Percentiles rank a stretch among this genome's conserved stretches.
Evolutionary conservation across 2,329 filamentous ascomycete genomes (phyloP).

Genomic region (Chaetomiaceae sp.): DNA sequence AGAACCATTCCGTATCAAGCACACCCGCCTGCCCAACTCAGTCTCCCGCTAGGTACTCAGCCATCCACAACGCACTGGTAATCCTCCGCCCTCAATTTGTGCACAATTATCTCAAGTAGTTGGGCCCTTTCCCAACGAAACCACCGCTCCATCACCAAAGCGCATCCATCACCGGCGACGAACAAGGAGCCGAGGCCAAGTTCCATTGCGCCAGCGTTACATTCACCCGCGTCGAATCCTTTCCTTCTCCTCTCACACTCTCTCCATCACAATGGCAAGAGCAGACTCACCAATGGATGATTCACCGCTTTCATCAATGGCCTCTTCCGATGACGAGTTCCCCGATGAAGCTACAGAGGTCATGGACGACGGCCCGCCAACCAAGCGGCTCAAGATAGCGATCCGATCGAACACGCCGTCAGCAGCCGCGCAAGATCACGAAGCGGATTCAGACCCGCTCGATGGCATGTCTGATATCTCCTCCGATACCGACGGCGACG

Average conservation of each 20-base stretch:
- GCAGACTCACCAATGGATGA: slow-evolving; percentile 37
- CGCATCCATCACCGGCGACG: too few species aligned
- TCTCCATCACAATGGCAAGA: slow-evolving; percentile 5
- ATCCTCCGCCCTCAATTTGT: too few species aligned
- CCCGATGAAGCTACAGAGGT: slow-evolving; percentile 43
- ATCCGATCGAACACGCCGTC: slow-evolving; percentile 42
- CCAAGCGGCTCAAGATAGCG: slow-evolving; percentile 43
- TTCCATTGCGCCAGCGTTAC: too few species aligned
- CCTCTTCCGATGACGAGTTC: slow-evolving; percentile 42
- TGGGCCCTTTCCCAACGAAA: too few species aligned
- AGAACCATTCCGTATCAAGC: too few species aligned
- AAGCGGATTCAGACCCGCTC: slow-evolving; percentile 48
- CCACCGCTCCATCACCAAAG: too few species aligned
- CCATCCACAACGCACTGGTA: too few species aligned
- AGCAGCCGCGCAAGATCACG: slow-evolving; percentile 40
- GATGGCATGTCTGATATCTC: slow-evolving; percentile 69
- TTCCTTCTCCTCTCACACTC: background rate
- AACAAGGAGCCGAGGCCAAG: too few species aligned
- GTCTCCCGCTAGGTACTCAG: too few species aligned
- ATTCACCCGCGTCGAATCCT: background rate
- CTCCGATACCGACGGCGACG: slow-evolving; percentile 82
- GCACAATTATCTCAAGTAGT: too few species aligned
- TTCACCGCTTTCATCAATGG: slow-evolving; percentile 45
- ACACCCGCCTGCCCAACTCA: too few species aligned
- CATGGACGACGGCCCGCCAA: slow-evolving; percentile 40